These are phyloP conservation scores for Glebionis coronaria DNA, from an alignment of 129 eudicot genomes.

Conservation along the genomic window DNA sequence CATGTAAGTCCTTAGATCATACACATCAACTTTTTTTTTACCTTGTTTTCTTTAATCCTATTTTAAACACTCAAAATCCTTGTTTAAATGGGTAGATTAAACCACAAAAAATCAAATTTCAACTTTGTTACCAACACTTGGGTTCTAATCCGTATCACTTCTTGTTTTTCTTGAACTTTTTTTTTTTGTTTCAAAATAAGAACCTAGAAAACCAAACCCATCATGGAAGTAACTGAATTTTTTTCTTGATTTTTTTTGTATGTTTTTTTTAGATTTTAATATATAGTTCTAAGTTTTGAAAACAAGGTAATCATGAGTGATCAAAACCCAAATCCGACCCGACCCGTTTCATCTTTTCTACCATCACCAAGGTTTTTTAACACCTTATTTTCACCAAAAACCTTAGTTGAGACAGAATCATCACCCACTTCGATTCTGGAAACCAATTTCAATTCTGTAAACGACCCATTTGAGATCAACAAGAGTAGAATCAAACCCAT, in stretches of 20 bases:
- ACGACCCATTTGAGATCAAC: constrained; percentile 44
- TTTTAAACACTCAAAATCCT: background rate
- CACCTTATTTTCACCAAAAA: constrained; percentile 40
- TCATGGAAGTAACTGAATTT: constrained; percentile 28
- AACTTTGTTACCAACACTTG: constrained; percentile 35
- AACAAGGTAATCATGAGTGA: constrained; percentile 14
- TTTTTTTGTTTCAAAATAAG: no score
- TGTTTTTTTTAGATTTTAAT: background rate
- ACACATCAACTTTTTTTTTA: constrained; percentile 6
- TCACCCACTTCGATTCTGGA: constrained; percentile 81
- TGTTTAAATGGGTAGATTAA: constrained; percentile 34
- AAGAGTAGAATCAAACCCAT: constrained; percentile 34
- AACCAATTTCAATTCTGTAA: constrained; percentile 36
- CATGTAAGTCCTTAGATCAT: constrained; percentile 9
- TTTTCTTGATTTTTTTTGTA: background rate
- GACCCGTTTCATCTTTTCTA: constrained; percentile 45
- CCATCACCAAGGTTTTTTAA: constrained; percentile 65
- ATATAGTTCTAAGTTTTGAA: background rate
- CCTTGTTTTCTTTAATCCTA: background rate
- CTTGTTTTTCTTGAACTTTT: constrained; percentile 28
- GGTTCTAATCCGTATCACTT: constrained; percentile 38
- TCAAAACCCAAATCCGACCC: constrained; percentile 19
- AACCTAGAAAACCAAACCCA: background rate
- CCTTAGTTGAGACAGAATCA: constrained; percentile 43
- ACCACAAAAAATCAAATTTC: constrained; percentile 31